phyloP scores from a whole-genome alignment of 495 filamentous ascomycete genomes.

The Filosporella fistucella region DNA sequence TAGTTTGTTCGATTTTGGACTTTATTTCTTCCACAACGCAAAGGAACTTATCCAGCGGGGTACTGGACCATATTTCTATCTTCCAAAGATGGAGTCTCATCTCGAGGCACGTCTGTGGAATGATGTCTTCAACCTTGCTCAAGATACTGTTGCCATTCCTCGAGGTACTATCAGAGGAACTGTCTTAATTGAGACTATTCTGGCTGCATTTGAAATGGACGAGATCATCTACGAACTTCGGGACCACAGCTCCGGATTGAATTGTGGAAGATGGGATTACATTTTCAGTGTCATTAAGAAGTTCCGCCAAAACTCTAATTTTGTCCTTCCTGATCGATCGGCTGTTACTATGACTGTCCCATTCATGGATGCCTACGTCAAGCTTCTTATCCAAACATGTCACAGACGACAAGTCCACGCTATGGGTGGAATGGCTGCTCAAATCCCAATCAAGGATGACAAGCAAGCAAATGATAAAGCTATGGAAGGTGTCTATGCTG shows the following conservation, averaged over 20 bases:
- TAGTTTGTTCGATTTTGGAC: conserved; percentile 92
- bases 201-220: conserved; percentile 99
- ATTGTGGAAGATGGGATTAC: conserved; percentile 99
- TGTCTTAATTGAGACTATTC: conserved; percentile 96
- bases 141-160: conserved; percentile 86
- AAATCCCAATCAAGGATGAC: conserved; percentile 97
- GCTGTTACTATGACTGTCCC: conserved; percentile 97
- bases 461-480: conserved; percentile 84
- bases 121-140: conserved; percentile 93
- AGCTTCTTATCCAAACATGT: conserved; percentile 95
- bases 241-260: conserved; percentile 92
- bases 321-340: conserved; percentile 88
- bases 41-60: conserved; percentile 80
- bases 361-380: conserved; percentile 98
- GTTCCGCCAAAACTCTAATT: conserved; percentile 90
- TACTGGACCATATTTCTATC: conserved; percentile 95
- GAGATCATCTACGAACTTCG: conserved; percentile 99
- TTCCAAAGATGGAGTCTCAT: conserved; percentile 99
- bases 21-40: conserved; percentile 99
- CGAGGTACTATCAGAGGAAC: conserved; percentile 93
- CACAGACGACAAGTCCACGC: conserved; percentile 93
- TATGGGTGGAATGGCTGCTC: conserved; percentile 99
- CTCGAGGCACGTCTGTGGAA: conserved; percentile 98
- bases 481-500: conserved; percentile 88
- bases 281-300: conserved; percentile 99